Evolutionary conservation across 768 basidiomycete species (phyloP), one percentile per base, ranked within the genome.

Genomic region (Mycena sanguinolenta): DNA sequence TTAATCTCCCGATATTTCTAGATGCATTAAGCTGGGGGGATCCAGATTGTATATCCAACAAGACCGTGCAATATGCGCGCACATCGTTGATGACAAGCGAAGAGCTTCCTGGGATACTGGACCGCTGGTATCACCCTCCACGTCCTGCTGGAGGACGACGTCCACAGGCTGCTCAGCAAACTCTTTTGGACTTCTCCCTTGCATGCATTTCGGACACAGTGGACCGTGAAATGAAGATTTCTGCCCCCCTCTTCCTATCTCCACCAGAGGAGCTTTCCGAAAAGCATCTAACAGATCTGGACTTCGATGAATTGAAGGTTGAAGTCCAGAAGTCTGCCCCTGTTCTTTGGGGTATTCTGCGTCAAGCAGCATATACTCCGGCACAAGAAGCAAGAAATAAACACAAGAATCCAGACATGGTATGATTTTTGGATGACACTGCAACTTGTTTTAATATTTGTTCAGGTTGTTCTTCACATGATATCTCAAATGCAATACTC

Each of bases 1-100:
- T n/a, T n/a, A n/a, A n/a, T n/a, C 30, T 54, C 14, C 53, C 53
- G 4, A 3, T 71, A 10, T 73, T 75, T 32, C 68, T 77, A 14
- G 67, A 73, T 59, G 71, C 74, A 6, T 25, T 76, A 21, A 65
- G 67, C 65, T 78, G 76, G 75, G 76, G 74, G 17, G 59, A 73
- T 70, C n/a, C 19, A 17, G 65, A 44, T 7, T 76, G 75, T 42
- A 52, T 44, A n/a, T n/a, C n/a, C 60, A 13, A 69, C 75, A 53
- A 44, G n/a, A 3, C 53, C 65, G 17, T 55, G 73, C 42, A 50
- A 44, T 65, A 58, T 52, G 72, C 70, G 1, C 67, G 66, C 5
- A 74, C 74, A 14, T 19, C 66, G 6, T 58, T 78, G n/a, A 74
- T 76, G 73, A 42, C 46, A 17, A 77, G 75, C 44, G 55, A 58